phyloP scores from a whole-genome alignment of 2,329 filamentous ascomycete species.

The Colletotrichum spinosum region DNA sequence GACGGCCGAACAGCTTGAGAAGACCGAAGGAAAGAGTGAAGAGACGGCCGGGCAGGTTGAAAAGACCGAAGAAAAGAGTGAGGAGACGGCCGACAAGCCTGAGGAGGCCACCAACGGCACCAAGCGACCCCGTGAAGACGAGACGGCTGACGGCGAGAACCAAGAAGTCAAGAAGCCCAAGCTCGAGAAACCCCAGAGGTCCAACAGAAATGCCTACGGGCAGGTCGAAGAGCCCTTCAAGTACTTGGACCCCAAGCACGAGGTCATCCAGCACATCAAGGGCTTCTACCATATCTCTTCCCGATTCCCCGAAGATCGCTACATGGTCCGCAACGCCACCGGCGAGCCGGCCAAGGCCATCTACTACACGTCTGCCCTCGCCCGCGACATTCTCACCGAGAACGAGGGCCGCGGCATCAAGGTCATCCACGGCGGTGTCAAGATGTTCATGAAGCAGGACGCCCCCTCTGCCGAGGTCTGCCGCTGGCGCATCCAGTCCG shows the following conservation, averaged over 20 bases:
- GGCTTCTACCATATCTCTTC: conserved; percentile 86
- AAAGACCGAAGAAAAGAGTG: conserved; percentile 4
- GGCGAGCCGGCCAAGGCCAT: conserved; percentile 93
- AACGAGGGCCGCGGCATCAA: conserved; percentile 94
- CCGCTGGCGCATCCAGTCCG: conserved; percentile 94
- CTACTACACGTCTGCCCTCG: conserved; percentile 91
- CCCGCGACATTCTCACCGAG: conserved; percentile 84
- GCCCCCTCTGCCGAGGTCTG: conserved; percentile 88
- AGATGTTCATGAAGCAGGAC: conserved; percentile 99
- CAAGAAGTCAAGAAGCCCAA: conserved; percentile 55
- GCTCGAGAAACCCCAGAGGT: conserved; percentile 48
- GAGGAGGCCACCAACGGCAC: conserved; percentile 40
- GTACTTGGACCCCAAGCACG: conserved; percentile 80
- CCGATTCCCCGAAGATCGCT: conserved; percentile 89
- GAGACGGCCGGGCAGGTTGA: not conserved
- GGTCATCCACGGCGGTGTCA: conserved; percentile 96
- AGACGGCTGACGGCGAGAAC: conserved; percentile 47
- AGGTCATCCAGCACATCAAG: conserved; percentile 81
- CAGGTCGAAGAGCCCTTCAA: conserved; percentile 93
- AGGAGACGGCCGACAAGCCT: conserved; percentile 31
- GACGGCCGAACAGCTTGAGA: not conserved
- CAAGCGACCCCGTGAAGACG: conserved; percentile 49
- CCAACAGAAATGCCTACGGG: conserved; percentile 58
- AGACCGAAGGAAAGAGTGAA: conserved; percentile 18
- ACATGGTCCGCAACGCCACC: conserved; percentile 94